Conservation (phyloP, 2,329 filamentous ascomycete genomes). For the Xylariaceae sp. region DNA sequence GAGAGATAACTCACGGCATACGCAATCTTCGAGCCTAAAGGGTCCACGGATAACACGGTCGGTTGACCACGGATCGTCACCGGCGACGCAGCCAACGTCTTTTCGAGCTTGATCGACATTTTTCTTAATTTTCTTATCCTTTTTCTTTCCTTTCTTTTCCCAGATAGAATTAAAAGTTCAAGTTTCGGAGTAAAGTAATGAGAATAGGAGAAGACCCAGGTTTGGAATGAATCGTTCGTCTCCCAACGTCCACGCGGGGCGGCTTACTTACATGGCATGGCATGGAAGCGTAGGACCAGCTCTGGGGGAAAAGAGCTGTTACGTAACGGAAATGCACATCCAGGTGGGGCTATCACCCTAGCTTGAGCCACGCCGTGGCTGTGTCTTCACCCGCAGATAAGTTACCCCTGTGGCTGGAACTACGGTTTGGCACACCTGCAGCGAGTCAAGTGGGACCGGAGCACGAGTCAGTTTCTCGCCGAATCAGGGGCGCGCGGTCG, state of each 20-base stretch:
- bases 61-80: constrained; percentile 79
- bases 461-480: too few relatives aligned
- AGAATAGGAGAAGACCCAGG: too few relatives aligned
- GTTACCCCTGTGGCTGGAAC: not conserved
- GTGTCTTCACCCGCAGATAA: not conserved
- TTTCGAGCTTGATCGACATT: constrained; percentile 54
- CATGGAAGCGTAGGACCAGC: not conserved
- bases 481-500: too few relatives aligned
- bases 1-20: constrained; percentile 67
- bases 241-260: not conserved
- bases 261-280: not conserved
- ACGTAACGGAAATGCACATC: not conserved
- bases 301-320: not conserved
- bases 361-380: not conserved
- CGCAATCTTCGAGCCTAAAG: constrained; percentile 84
- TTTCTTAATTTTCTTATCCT: not conserved
- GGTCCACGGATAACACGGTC: constrained; percentile 80
- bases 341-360: not conserved
- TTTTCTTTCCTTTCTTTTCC: too few relatives aligned
- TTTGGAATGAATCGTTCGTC: too few relatives aligned
- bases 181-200: too few relatives aligned
- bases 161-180: too few relatives aligned
- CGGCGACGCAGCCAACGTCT: constrained; percentile 80
- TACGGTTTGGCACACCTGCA: not conserved
- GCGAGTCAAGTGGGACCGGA: too few relatives aligned